Percentiles rank a stretch among this genome's conserved stretches.
These are phyloP conservation scores for Aspergillus japonicus DNA, from an alignment of 2,329 filamentous ascomycete species.

Conservation along the genomic window DNA sequence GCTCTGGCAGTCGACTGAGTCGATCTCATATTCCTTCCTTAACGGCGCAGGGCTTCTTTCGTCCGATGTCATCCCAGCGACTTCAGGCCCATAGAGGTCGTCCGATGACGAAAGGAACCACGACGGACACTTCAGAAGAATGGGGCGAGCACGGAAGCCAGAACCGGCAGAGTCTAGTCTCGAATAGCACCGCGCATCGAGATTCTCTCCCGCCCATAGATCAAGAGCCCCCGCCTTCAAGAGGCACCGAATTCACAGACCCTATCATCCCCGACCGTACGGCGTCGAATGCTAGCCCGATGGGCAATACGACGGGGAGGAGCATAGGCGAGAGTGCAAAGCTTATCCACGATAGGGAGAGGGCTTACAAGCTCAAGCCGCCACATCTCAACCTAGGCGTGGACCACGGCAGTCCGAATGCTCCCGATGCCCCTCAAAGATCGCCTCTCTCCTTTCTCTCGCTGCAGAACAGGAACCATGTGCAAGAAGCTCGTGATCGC, in stretches of 20 bases:
- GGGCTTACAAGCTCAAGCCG: conserved; percentile 32
- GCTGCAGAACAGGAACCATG: conserved; percentile 55
- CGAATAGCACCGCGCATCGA: conserved; percentile 49
- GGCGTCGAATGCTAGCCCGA: conserved; percentile 73
- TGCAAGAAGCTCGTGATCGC: conserved; percentile 55
- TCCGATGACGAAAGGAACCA: conserved; percentile 38
- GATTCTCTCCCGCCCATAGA: conserved; percentile 42
- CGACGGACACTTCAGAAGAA: conserved; percentile 41
- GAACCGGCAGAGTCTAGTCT: conserved; percentile 60
- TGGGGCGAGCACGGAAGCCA: conserved; percentile 48
- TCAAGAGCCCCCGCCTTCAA: conserved; percentile 64
- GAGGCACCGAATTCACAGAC: conserved; percentile 79
- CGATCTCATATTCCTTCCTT: conserved; percentile 87
- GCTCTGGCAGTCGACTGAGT: conserved; percentile 65
- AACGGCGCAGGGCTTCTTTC: conserved; percentile 87
- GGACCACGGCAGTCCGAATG: conserved; percentile 55
- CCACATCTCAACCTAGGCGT: conserved; percentile 59
- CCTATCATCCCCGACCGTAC: conserved; percentile 67
- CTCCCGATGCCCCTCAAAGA: conserved; percentile 61
- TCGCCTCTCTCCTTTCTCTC: conserved; percentile 74
- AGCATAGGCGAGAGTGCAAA: conserved; percentile 75
- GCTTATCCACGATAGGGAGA: conserved; percentile 63
- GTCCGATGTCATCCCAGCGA: conserved; percentile 93
- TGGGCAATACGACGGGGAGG: conserved; percentile 55
- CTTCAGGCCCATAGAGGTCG: conserved; percentile 80